Percentiles rank a stretch among this genome's conserved stretches.
Conservation (phyloP, 2,329 filamentous ascomycete genomes). For the Sporothrix globosa region DNA sequence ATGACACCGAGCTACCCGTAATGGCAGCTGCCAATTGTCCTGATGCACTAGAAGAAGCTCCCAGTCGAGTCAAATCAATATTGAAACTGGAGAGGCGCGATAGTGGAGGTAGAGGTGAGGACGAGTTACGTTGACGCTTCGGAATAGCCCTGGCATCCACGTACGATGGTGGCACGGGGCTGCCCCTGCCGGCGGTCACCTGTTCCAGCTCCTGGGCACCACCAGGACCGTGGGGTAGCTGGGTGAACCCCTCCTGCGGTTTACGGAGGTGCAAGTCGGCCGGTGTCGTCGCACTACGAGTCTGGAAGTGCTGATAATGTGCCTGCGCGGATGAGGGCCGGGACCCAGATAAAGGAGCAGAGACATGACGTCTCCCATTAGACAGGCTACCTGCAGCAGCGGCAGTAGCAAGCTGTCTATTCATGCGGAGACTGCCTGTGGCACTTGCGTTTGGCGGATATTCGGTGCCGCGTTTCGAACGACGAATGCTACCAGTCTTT, state of each 20-base stretch:
- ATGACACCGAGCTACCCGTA: not conserved
- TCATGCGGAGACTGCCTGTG: slow-evolving; percentile 16
- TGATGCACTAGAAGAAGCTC: slow-evolving; percentile 46
- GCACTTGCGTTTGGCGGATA: slow-evolving; percentile 5
- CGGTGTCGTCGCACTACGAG: slow-evolving; percentile 53
- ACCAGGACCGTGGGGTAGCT: slow-evolving; percentile 26
- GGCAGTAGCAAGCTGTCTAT: slow-evolving; percentile 3
- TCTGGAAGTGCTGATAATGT: slow-evolving; percentile 22
- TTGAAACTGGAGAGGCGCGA: slow-evolving; percentile 60
- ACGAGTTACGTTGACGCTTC: slow-evolving; percentile 50
- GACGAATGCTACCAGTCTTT: slow-evolving; percentile 59
- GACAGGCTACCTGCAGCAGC: slow-evolving; percentile 40
- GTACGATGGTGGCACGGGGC: slow-evolving; percentile 25
- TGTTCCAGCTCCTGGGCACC: slow-evolving; percentile 11
- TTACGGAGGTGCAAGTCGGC: slow-evolving; percentile 39
- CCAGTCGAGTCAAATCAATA: slow-evolving; percentile 55
- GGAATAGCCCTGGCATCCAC: slow-evolving; percentile 23
- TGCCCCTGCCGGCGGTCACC: not conserved
- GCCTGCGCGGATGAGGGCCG: slow-evolving; percentile 22
- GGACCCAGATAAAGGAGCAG: slow-evolving; percentile 49
- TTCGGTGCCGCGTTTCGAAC: slow-evolving; percentile 51
- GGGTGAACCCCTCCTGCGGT: slow-evolving; percentile 39
- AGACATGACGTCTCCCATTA: slow-evolving; percentile 56
- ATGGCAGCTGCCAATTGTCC: slow-evolving; percentile 35
- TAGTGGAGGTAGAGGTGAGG: slow-evolving; percentile 60